phyloP scores from a whole-genome alignment of 106 monocot genomes.

The Dendrobium chrysotoxum region DNA sequence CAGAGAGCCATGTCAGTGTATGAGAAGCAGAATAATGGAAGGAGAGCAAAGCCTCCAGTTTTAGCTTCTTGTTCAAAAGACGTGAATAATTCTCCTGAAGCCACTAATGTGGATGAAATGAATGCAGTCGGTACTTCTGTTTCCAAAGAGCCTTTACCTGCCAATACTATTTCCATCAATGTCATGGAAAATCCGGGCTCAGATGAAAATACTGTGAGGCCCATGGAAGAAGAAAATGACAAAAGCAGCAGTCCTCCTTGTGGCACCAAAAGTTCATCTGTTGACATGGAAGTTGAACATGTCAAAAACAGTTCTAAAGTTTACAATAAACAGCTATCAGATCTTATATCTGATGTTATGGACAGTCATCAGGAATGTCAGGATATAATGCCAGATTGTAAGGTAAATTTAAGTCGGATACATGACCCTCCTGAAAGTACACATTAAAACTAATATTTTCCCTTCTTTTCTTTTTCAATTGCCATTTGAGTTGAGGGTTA shows the following conservation, averaged over 20 bases:
- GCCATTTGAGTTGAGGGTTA: conserved; percentile 10
- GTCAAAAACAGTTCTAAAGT: background rate
- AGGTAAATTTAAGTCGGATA: conserved; percentile 13
- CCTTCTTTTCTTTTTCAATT: background rate
- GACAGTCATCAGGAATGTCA: conserved; percentile 3
- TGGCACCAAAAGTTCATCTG: background rate
- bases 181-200: background rate
- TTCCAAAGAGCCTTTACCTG: background rate
- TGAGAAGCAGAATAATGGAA: background rate
- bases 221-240: background rate
- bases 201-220: background rate
- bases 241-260: background rate
- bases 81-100: background rate
- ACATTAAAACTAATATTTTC: conserved; percentile 4
- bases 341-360: conserved; percentile 6
- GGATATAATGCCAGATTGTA: conserved; percentile 11
- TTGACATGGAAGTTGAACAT: background rate
- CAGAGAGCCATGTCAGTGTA: conserved; percentile 7
- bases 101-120: background rate
- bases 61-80: background rate
- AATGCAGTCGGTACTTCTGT: background rate
- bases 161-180: background rate
- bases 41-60: background rate
- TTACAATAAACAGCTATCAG: background rate
- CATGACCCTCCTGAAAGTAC: conserved; percentile 13